phyloP scores from a whole-genome alignment of 192 early-diverging fungal species.

The Rhizophagus clarus region DNA sequence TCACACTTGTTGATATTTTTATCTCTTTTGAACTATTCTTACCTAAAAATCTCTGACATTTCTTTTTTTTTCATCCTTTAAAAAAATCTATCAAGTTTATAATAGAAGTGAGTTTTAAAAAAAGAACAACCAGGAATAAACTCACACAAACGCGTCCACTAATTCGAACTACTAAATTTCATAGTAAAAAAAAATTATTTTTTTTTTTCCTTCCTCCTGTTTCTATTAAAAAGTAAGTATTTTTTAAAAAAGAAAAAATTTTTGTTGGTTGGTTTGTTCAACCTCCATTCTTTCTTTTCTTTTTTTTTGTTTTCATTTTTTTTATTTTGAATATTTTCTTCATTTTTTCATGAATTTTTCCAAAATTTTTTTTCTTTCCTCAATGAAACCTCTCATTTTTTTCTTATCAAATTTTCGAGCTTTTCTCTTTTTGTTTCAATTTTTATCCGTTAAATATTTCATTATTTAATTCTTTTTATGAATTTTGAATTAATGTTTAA shows the following conservation, averaged over 20 bases:
- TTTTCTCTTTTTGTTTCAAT: too few relatives aligned
- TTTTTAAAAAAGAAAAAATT: neutral
- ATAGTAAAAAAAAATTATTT: neutral
- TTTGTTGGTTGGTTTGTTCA: neutral
- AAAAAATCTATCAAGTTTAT: conserved; percentile 7
- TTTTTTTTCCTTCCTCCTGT: neutral
- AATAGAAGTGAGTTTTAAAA: conserved; percentile 14
- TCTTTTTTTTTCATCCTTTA: neutral
- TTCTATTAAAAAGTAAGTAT: conserved; percentile 10
- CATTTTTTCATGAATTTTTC: neutral
- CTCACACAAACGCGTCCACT: conserved; percentile 22
- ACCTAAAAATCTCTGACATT: neutral
- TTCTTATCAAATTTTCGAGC: too few relatives aligned
- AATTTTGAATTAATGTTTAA: neutral
- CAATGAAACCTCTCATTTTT: neutral
- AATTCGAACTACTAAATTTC: neutral
- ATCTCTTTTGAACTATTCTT: neutral
- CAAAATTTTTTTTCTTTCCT: neutral
- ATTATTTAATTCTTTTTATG: too few relatives aligned
- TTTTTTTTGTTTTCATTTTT: neutral
- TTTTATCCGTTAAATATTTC: too few relatives aligned
- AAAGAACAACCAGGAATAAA: conserved; percentile 25
- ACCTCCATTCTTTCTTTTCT: neutral
- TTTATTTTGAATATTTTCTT: neutral
- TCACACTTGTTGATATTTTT: neutral